phyloP scores from a whole-genome alignment of 345 rosid species.

The Murraya paniculata region DNA sequence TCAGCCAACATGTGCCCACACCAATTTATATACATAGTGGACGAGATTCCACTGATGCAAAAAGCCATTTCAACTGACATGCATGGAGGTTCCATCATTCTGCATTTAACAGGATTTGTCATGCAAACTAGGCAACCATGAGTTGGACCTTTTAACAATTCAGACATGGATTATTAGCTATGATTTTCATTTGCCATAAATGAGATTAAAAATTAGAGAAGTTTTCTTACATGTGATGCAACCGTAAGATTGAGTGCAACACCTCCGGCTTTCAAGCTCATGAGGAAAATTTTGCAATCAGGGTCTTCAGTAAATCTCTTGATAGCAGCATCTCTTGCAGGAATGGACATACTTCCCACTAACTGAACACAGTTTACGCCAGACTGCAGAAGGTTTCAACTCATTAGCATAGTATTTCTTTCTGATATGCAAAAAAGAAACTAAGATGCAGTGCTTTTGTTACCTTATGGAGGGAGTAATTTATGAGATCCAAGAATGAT shows the following conservation, averaged over 20 bases:
- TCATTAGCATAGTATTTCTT: background rate
- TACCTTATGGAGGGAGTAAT: slow-evolving; percentile 83
- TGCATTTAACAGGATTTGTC: background rate
- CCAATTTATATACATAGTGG: background rate
- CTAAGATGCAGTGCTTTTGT: background rate
- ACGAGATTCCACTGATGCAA: background rate
- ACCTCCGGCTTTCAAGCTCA: slow-evolving; percentile 98
- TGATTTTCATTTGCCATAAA: background rate
- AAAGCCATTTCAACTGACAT: background rate
- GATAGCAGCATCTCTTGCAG: slow-evolving; percentile 81
- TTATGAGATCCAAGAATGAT: slow-evolving; percentile 87
- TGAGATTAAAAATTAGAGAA: background rate
- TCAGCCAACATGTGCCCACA: background rate
- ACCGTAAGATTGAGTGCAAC: slow-evolving; percentile 91
- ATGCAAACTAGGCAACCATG: background rate
- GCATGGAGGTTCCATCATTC: background rate
- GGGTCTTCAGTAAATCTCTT: slow-evolving; percentile 83
- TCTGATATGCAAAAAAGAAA: slow-evolving; percentile 1
- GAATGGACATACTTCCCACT: slow-evolving; percentile 83
- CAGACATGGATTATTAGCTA: background rate
- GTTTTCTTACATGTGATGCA: slow-evolving; percentile 85
- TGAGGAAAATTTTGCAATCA: slow-evolving; percentile 81
- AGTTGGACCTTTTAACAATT: background rate
- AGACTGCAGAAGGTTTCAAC: slow-evolving; percentile 47
- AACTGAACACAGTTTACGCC: slow-evolving; percentile 79